Evolutionary conservation across 768 basidiomycete species (phyloP), one percentile per base, ranked within the genome.

Genomic region (Mycena filopes): DNA sequence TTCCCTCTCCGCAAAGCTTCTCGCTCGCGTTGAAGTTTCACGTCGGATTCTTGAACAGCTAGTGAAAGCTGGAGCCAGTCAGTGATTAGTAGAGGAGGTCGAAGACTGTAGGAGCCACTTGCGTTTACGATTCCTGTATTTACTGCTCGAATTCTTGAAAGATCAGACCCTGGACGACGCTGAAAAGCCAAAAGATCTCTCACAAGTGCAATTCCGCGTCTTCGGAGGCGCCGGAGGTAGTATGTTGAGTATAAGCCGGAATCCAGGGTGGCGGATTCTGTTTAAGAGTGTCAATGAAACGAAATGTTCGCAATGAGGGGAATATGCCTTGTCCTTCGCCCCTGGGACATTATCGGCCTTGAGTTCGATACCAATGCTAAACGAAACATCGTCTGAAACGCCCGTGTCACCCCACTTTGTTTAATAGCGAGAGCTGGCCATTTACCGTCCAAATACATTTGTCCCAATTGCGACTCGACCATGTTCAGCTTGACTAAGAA

Each of bases 121-220:
- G 89, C 94, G 73, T 90, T 93, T 55, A 95, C 86, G 46, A 95
- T 86, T 4, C 93, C 93, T 1, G 93, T 95, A 70, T 94, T 92
- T 9, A 95, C 91, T 15, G 90, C 90, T 25, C 93, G 84, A 56
- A 95, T 78, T 80, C 67, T 69, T 21, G 11, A 23, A 8, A 26
- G 42, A 40, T 43, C 25, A 26, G 29, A 21, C 29, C n/a, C 8
- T 2, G 21, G 4, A 15, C 21, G 36, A 4, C 6, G 2, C 23
- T 46, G 21, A 21, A 18, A 23, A 9, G 4, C 4, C n/a, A n/a
- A n/a, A 43, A 23, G 41, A 15, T 26, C 33, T 57, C 55, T 21
- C 12, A 69, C 67, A 94, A 83, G 69, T 92, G 89, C 20, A 93
- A 77, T 74, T 94, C 89, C 28, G 90, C 86, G 41, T 86, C 76